phyloP scores from a whole-genome alignment of 306 rosid genomes.

The Vicia sativa region DNA sequence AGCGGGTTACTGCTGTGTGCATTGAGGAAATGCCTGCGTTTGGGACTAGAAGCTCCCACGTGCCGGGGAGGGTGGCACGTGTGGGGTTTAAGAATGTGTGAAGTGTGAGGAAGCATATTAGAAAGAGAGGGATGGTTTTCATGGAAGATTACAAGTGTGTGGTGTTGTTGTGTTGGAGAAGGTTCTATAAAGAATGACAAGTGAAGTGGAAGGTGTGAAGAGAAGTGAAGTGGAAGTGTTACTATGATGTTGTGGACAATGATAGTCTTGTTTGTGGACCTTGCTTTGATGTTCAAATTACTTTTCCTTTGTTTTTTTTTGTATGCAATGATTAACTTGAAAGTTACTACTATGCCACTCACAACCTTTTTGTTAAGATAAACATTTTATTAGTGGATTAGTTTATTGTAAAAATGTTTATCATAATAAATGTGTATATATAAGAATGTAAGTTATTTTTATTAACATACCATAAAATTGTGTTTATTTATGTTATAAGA shows the following conservation, averaged over 20 bases:
- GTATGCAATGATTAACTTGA: background rate
- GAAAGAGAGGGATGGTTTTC: slow-evolving; percentile 20
- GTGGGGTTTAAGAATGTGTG: slow-evolving; percentile 22
- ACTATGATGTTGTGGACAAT: background rate
- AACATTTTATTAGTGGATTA: too few species aligned
- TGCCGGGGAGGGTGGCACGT: slow-evolving; percentile 77
- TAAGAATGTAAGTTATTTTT: too few species aligned
- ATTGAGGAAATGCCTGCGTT: slow-evolving; percentile 88
- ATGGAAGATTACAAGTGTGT: slow-evolving; percentile 22
- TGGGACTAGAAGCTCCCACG: slow-evolving; percentile 70
- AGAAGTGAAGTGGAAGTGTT: too few species aligned
- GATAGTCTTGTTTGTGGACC: background rate
- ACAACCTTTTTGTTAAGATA: too few species aligned
- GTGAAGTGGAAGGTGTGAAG: background rate
- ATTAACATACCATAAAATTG: too few species aligned
- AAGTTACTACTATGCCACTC: too few species aligned
- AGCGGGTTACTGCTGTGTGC: slow-evolving; percentile 93
- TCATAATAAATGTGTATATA: too few species aligned
- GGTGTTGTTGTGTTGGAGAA: slow-evolving; percentile 8
- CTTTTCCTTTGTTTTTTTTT: too few species aligned
- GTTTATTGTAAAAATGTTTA: too few species aligned
- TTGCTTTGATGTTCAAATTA: background rate
- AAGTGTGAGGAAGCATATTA: background rate
- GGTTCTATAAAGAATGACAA: slow-evolving; percentile 28
- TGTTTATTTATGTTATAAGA: too few species aligned